A percentile compares a stretch with the other conserved stretches of the same genome.
Evolutionary conservation across 2,329 filamentous ascomycete species (phyloP).

Genomic region (Neofusicoccum kwambonambiense): DNA sequence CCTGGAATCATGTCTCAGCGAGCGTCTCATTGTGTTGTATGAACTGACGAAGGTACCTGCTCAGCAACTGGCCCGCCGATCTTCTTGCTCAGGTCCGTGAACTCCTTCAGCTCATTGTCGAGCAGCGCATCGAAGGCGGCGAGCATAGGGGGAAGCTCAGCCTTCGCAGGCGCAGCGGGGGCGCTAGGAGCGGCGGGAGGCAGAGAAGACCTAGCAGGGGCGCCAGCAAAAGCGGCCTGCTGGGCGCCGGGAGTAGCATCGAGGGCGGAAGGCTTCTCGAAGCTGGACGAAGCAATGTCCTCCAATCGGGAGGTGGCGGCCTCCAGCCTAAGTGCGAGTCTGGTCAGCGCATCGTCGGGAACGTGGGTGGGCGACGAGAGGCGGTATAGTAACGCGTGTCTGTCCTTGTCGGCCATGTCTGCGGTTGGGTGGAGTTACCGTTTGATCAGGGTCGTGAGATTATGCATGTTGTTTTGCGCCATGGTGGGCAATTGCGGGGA

Average conservation of each 20-base stretch:
- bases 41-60: constrained; percentile 56
- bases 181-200: constrained; percentile 28
- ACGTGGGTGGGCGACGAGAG: constrained; percentile 23
- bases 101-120: constrained; percentile 69
- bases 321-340: constrained; percentile 70
- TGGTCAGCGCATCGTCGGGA: constrained; percentile 49
- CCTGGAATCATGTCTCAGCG: constrained; percentile 36
- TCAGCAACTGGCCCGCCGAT: constrained; percentile 76
- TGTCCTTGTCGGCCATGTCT: constrained; percentile 20
- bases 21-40: background rate
- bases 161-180: constrained; percentile 25
- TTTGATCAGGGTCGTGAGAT: constrained; percentile 96
- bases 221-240: constrained; percentile 28
- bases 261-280: constrained; percentile 51
- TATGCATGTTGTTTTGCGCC: constrained; percentile 87
- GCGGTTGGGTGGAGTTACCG: constrained; percentile 60
- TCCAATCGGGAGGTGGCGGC: constrained; percentile 94
- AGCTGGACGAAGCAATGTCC: constrained; percentile 82
- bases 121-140: constrained; percentile 86
- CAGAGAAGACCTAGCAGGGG: constrained; percentile 23
- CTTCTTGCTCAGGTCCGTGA: constrained; percentile 73
- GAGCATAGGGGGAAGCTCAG: constrained; percentile 58
- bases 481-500: constrained; percentile 49
- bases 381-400: constrained; percentile 22
- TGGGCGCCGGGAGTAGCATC: constrained; percentile 38